These are phyloP conservation scores for Agrocybe chaxingu DNA, from an alignment of 768 basidiomycete genomes.

Conservation along the genomic window DNA sequence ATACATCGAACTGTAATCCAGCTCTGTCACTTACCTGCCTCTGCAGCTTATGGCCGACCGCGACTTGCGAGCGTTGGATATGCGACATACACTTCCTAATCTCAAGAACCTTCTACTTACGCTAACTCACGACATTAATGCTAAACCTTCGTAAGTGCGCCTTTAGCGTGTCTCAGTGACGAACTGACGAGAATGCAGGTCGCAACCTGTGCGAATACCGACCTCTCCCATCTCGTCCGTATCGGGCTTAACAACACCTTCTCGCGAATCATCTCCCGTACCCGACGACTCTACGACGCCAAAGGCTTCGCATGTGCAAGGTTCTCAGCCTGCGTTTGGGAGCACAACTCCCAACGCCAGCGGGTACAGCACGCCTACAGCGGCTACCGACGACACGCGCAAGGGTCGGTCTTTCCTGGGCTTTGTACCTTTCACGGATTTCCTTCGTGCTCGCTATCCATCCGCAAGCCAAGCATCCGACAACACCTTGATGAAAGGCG, in stretches of 20 bases:
- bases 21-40: slow-evolving; percentile 7
- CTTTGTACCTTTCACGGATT: slow-evolving; percentile 60
- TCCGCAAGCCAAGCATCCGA: slow-evolving; percentile 34
- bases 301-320: slow-evolving; percentile 26
- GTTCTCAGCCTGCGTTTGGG: slow-evolving; percentile 25
- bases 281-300: slow-evolving; percentile 28
- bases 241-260: slow-evolving; percentile 21
- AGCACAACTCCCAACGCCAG: slow-evolving; percentile 44
- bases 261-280: slow-evolving; percentile 16
- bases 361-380: slow-evolving; percentile 58
- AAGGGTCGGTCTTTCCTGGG: slow-evolving; percentile 50
- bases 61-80: slow-evolving; percentile 85
- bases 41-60: slow-evolving; percentile 85
- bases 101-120: slow-evolving; percentile 91
- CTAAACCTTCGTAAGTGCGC: slow-evolving; percentile 41
- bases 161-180: slow-evolving; percentile 7
- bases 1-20: slow-evolving; percentile 13
- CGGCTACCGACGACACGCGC: slow-evolving; percentile 34
- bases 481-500: slow-evolving; percentile 11
- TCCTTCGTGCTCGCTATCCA: slow-evolving; percentile 61
- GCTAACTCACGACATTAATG: slow-evolving; percentile 67
- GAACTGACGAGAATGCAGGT: slow-evolving; percentile 16
- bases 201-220: slow-evolving; percentile 11
- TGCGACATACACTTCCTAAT: slow-evolving; percentile 95
- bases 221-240: slow-evolving; percentile 25